Conservation (phyloP, 352 stramenopile species). For the Blastocystis sp. region DNA sequence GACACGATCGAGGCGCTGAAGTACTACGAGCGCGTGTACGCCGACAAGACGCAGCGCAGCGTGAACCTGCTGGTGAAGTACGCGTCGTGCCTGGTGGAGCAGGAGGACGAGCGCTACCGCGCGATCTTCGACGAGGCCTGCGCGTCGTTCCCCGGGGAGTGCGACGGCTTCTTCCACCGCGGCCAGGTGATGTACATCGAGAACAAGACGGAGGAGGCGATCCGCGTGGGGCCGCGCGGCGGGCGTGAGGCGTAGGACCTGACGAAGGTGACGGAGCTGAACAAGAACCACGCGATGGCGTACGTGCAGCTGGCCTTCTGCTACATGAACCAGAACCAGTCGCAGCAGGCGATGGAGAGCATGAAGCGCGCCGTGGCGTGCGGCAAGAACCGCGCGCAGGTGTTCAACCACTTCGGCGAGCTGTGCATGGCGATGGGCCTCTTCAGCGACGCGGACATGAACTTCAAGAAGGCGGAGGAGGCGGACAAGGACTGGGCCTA, state of each 20-base stretch:
- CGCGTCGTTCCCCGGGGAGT: not conserved
- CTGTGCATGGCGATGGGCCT: conserved; percentile 21
- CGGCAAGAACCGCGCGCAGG: not conserved
- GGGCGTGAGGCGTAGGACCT: conserved; percentile 16
- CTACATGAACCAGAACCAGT: conserved; percentile 3
- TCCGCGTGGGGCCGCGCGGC: not conserved
- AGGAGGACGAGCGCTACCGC: conserved; percentile 18
- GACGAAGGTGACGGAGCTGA: conserved; percentile 10
- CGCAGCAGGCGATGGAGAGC: conserved; percentile 33
- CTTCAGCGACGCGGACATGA: conserved; percentile 30
- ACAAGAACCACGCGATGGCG: conserved; percentile 31
- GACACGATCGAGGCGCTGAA: not conserved
- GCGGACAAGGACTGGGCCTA: conserved; percentile 45
- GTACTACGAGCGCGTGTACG: not conserved
- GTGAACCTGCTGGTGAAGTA: conserved; percentile 66
- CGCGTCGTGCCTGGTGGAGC: conserved; percentile 39
- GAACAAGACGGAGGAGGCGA: conserved; percentile 4
- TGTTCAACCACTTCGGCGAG: conserved; percentile 58
- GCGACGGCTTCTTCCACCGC: conserved; percentile 66
- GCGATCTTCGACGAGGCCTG: conserved; percentile 50
- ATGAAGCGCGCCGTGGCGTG: conserved; percentile 51
- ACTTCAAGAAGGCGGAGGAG: conserved; percentile 48
- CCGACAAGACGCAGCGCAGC: not conserved
- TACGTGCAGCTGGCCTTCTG: conserved; percentile 51
- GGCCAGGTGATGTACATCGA: conserved; percentile 54